Evolutionary conservation across 2,329 filamentous ascomycete genomes (phyloP), one percentile per base, ranked within the genome.

Genomic region (Trichophyton rubrum): DNA sequence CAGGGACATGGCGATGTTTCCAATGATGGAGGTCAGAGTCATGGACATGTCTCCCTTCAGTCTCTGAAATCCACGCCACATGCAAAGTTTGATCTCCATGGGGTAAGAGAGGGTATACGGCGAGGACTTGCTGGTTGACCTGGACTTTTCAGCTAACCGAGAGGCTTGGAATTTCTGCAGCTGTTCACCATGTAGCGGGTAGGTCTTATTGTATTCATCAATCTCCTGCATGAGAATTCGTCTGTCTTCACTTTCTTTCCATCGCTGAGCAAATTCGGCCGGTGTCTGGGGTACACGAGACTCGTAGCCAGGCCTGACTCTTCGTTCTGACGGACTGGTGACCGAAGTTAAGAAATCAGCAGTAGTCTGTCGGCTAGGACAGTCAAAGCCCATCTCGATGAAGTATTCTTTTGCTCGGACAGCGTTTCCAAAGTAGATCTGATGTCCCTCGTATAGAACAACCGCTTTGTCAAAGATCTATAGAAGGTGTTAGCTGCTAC

Each of bases 331-430:
- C 15, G 87, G 83, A 69, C 92, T 88, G 2, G 89, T 93, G 70
- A 87, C 90, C 49, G 86, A 87, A 0, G 89, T 92, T 13, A 93
- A 77, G 66, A 90, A 93, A 69, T 93, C 89, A 0, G 88, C 86
- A 0, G 86, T 90, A 0, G 89, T 93, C 71, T 91, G 87, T 58
- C 89, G 80, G 0, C 87, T 87, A 57, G 87, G 86, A 6, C 85
- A 81, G 2, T 84, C 77, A 69, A 90, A 93, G 0, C 89, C 89
- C 2, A 93, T 81, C 1, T 81, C 76, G 68, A 91, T 87, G 63
- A 93, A 92, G 71, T 92, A 92, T 57, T 74, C 73, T 35, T 87
- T 80, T 1, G 89, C 89, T 63, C 88, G 82, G 1, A 78, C 73
- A 0, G 82, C 75, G 0, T 85, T 85, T 0, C 89, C 89, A 63